These are phyloP conservation scores for Parathielavia hyrcaniae DNA, from an alignment of 495 filamentous ascomycete genomes.

Conservation along the genomic window DNA sequence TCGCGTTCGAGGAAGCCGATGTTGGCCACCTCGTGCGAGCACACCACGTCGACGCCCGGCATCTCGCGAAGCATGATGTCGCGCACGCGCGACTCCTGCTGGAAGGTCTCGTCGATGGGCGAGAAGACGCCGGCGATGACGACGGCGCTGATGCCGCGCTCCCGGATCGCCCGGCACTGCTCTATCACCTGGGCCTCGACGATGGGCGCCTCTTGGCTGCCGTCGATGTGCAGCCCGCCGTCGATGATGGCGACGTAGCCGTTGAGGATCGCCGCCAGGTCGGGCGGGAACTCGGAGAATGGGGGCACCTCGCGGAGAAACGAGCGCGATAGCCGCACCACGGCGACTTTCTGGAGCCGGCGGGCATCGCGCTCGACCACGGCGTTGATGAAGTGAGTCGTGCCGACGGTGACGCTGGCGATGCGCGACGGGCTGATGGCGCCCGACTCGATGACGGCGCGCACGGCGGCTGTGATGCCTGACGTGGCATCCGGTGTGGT, in stretches of 20 bases:
- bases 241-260: slow-evolving; percentile 42
- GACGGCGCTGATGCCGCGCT: slow-evolving; percentile 43
- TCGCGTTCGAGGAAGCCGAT: slow-evolving; percentile 52
- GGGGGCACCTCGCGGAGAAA: slow-evolving; percentile 53
- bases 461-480: slow-evolving; percentile 49
- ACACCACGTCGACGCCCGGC: slow-evolving; percentile 44
- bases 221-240: slow-evolving; percentile 49
- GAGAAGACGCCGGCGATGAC: slow-evolving; percentile 54
- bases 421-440: slow-evolving; percentile 38
- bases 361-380: slow-evolving; percentile 51
- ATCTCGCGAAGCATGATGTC: slow-evolving; percentile 41
- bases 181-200: slow-evolving; percentile 41
- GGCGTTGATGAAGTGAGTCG: slow-evolving; percentile 60
- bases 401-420: slow-evolving; percentile 55
- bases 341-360: slow-evolving; percentile 49
- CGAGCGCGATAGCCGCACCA: slow-evolving; percentile 49
- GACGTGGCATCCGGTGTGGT: slow-evolving; percentile 52
- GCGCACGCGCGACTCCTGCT: slow-evolving; percentile 45
- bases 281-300: slow-evolving; percentile 44
- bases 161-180: slow-evolving; percentile 39
- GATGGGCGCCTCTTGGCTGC: slow-evolving; percentile 42
- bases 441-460: slow-evolving; percentile 40
- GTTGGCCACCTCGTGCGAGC: no score
- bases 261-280: slow-evolving; percentile 42
- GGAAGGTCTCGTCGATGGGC: slow-evolving; percentile 47